Conservation (phyloP, 2,329 filamentous ascomycete species). For the Penicillium sp. region DNA sequence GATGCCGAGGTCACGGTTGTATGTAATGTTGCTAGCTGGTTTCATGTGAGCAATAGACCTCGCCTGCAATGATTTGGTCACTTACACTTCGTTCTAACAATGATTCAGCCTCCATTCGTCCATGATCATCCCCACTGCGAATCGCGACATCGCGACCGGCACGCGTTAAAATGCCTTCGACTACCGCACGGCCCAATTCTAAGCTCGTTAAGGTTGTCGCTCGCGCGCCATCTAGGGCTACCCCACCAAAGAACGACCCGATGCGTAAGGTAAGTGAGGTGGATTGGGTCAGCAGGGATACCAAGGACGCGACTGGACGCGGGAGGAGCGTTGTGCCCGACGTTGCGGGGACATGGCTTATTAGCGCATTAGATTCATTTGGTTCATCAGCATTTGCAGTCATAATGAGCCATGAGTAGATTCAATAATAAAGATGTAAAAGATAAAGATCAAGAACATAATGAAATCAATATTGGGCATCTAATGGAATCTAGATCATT, state of each 20-base stretch:
- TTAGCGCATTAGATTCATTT: neutral
- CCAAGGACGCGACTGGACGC: conserved; percentile 43
- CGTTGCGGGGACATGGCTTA: conserved; percentile 26
- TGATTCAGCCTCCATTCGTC: conserved; percentile 44
- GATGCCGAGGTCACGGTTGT: conserved; percentile 48
- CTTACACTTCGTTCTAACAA: conserved; percentile 47
- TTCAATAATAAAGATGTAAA: neutral
- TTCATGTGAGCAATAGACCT: conserved; percentile 4
- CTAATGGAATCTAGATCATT: neutral
- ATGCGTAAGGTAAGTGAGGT: conserved; percentile 47
- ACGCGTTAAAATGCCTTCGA: conserved; percentile 46
- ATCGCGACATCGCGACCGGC: conserved; percentile 46
- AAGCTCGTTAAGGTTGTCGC: conserved; percentile 47
- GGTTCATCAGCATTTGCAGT: neutral
- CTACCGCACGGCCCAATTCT: conserved; percentile 45
- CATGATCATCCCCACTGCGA: conserved; percentile 49
- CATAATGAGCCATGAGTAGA: conserved; percentile 16
- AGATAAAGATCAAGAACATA: neutral
- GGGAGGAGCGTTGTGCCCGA: conserved; percentile 43
- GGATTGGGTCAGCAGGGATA: conserved; percentile 47
- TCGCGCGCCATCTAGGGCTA: conserved; percentile 45
- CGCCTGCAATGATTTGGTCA: neutral
- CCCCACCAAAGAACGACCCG: conserved; percentile 44
- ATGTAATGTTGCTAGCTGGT: conserved; percentile 45
- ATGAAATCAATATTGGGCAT: neutral